Conservation (phyloP, 2,329 filamentous ascomycete species). For the Calonectria pseudoturangicola region DNA sequence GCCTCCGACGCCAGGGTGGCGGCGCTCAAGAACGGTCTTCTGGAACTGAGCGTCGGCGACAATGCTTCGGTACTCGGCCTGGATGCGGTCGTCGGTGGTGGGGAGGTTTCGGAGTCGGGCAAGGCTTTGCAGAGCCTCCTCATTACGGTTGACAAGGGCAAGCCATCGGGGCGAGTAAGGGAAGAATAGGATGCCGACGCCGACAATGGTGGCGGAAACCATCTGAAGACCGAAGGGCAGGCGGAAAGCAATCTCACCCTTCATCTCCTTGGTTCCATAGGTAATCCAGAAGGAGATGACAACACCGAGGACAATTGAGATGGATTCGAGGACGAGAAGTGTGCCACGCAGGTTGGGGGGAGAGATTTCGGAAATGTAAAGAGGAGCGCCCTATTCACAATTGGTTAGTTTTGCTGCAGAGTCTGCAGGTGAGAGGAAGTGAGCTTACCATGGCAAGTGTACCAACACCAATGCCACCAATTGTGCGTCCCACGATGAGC, state of each 20-base stretch:
- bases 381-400: slow-evolving; percentile 41
- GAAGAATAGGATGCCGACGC: slow-evolving; percentile 65
- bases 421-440: neutral
- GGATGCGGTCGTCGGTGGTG: slow-evolving; percentile 63
- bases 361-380: slow-evolving; percentile 56
- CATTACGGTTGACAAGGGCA: slow-evolving; percentile 59
- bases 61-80: slow-evolving; percentile 69
- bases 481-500: slow-evolving; percentile 73
- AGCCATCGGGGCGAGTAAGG: slow-evolving; percentile 69
- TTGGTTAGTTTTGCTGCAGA: neutral
- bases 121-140: slow-evolving; percentile 63
- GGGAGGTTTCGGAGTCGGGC: slow-evolving; percentile 63
- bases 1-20: slow-evolving; percentile 52
- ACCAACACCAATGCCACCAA: slow-evolving; percentile 72
- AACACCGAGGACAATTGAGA: slow-evolving; percentile 58
- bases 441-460: slow-evolving; percentile 66
- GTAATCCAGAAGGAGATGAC: slow-evolving; percentile 52
- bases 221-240: slow-evolving; percentile 68
- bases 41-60: slow-evolving; percentile 68
- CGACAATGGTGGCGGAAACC: slow-evolving; percentile 49
- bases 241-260: slow-evolving; percentile 64
- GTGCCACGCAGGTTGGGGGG: slow-evolving; percentile 55
- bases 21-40: slow-evolving; percentile 46
- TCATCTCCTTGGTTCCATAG: slow-evolving; percentile 68
- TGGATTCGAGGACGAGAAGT: slow-evolving; percentile 57